These are phyloP conservation scores for Seiridium cupressi DNA, from an alignment of 2,329 filamentous ascomycete genomes.

Conservation along the genomic window DNA sequence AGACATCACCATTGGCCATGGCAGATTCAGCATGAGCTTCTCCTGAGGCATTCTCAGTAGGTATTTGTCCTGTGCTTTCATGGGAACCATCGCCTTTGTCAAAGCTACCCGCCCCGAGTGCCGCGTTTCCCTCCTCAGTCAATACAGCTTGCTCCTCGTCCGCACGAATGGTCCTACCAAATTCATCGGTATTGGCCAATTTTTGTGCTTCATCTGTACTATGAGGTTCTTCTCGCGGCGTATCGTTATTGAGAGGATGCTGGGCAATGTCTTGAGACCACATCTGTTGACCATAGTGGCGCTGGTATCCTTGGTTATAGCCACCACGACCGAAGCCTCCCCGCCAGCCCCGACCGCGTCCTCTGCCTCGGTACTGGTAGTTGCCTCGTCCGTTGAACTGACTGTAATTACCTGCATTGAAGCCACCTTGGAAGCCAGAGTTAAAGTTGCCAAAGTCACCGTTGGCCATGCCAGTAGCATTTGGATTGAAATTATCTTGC, in stretches of 20 bases:
- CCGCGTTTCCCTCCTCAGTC: constrained; percentile 18
- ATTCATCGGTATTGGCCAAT: constrained; percentile 36
- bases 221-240: constrained; percentile 18
- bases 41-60: constrained; percentile 22
- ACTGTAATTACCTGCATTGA: constrained; percentile 80
- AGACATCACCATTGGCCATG: constrained; percentile 29
- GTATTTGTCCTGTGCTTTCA: constrained; percentile 23
- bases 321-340: constrained; percentile 56
- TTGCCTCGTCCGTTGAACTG: constrained; percentile 70
- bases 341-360: constrained; percentile 47
- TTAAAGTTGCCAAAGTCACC: constrained; percentile 80
- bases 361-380: constrained; percentile 66
- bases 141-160: constrained; percentile 17
- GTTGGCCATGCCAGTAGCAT: constrained; percentile 76
- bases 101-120: constrained; percentile 13
- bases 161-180: constrained; percentile 32
- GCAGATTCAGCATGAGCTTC: constrained; percentile 24
- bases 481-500: constrained; percentile 90
- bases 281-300: constrained; percentile 17
- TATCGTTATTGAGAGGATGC: constrained; percentile 14
- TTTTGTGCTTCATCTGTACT: constrained; percentile 16
- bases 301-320: constrained; percentile 44
- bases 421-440: constrained; percentile 75
- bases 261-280: constrained; percentile 24
- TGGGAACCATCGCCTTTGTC: constrained; percentile 20